These are phyloP conservation scores for Plenodomus lindquistii DNA, from an alignment of 2,329 filamentous ascomycete species.

Conservation along the genomic window DNA sequence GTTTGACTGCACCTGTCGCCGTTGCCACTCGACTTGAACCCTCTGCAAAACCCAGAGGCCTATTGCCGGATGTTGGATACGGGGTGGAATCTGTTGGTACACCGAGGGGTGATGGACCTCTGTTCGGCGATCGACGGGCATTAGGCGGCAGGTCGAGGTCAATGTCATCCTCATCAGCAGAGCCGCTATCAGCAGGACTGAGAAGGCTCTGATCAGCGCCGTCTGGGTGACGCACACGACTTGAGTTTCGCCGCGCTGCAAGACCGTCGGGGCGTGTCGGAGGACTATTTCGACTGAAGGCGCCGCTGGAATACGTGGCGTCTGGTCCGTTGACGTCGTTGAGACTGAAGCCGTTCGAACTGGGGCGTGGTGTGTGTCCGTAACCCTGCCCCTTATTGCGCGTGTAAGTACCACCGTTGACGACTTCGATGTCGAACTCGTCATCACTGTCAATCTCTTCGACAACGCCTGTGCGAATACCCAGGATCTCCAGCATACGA, in stretches of 20 bases:
- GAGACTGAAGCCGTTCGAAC: conserved; percentile 58
- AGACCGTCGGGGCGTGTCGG: conserved; percentile 46
- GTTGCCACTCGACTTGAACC: conserved; percentile 55
- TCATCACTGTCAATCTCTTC: conserved; percentile 98
- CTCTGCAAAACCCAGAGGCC: conserved; percentile 17
- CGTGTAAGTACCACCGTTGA: conserved; percentile 71
- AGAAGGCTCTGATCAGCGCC: conserved; percentile 60
- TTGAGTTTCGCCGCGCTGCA: conserved; percentile 57
- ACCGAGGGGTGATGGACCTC: conserved; percentile 35
- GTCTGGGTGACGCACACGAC: conserved; percentile 52
- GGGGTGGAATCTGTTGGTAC: conserved; percentile 23
- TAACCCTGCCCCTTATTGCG: conserved; percentile 78
- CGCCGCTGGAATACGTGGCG: conserved; percentile 64
- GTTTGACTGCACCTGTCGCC: conserved; percentile 75
- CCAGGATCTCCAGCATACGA: conserved; percentile 94
- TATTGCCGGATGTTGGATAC: conserved; percentile 48
- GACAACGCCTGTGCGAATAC: conserved; percentile 94
- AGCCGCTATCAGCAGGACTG: conserved; percentile 51
- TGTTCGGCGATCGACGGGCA: conserved; percentile 52
- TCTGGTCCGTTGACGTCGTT: conserved; percentile 55
- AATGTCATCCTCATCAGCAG: conserved; percentile 56
- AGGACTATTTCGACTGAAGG: conserved; percentile 56
- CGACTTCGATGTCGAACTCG: conserved; percentile 90
- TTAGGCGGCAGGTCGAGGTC: conserved; percentile 66
- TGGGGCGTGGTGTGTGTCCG: conserved; percentile 71